Evolutionary conservation across 768 basidiomycete genomes (phyloP).

Genomic region (Lepiota venenata): DNA sequence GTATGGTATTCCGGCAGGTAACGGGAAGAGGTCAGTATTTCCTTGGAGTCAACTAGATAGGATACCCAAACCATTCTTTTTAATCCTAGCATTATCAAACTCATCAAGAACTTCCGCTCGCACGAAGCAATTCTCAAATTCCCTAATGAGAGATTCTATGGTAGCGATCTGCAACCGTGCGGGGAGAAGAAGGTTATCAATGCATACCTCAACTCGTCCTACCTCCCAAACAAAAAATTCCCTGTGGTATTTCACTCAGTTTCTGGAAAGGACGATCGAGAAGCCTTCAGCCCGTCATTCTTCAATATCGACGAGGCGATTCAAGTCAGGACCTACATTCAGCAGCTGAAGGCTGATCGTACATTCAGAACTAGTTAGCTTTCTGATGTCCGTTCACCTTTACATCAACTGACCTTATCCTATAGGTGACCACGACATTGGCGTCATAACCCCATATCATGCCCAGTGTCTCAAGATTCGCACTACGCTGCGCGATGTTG

Average conservation of each 20-base stretch:
- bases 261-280: slow-evolving; percentile 60
- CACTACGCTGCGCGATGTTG: slow-evolving; percentile 26
- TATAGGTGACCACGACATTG: slow-evolving; percentile 50
- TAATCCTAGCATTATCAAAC: slow-evolving; percentile 50
- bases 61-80: neutral
- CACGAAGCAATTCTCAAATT: slow-evolving; percentile 58
- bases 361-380: slow-evolving; percentile 39
- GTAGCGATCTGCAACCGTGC: slow-evolving; percentile 44
- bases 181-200: slow-evolving; percentile 40
- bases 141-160: slow-evolving; percentile 61
- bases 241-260: slow-evolving; percentile 63
- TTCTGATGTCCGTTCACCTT: neutral
- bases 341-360: slow-evolving; percentile 30
- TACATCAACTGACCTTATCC: neutral
- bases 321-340: slow-evolving; percentile 49
- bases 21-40: slow-evolving; percentile 28
- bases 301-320: slow-evolving; percentile 63
- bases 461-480: slow-evolving; percentile 54
- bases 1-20: slow-evolving; percentile 15
- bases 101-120: slow-evolving; percentile 64
- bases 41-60: neutral
- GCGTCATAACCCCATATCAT: slow-evolving; percentile 60
- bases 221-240: slow-evolving; percentile 44
- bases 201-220: slow-evolving; percentile 32
- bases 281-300: slow-evolving; percentile 65